Percentiles rank a stretch among this genome's conserved stretches.
Evolutionary conservation across 2,329 filamentous ascomycete genomes (phyloP).

Genomic region (Clarireedia monteithiana): DNA sequence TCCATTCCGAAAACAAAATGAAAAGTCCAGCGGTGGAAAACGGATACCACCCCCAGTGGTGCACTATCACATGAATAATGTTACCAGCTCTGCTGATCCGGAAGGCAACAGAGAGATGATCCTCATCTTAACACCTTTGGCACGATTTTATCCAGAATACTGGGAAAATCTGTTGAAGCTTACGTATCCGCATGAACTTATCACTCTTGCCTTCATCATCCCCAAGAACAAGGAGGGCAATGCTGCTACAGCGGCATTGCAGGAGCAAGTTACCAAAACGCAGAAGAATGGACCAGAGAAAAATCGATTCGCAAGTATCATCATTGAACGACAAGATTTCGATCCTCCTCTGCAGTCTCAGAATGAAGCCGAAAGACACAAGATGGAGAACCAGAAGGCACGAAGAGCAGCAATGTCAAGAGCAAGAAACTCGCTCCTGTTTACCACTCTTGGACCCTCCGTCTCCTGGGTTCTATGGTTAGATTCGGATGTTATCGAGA

Average conservation of each 20-base stretch:
- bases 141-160: conserved; percentile 87
- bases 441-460: conserved; percentile 83
- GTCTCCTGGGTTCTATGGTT: conserved; percentile 98
- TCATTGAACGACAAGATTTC: conserved; percentile 92
- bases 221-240: conserved; percentile 92
- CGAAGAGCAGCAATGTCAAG: conserved; percentile 86
- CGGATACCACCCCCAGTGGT: conserved; percentile 71
- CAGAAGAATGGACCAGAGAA: conserved; percentile 70
- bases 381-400: conserved; percentile 80
- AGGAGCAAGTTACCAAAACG: conserved; percentile 77
- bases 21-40: conserved; percentile 43
- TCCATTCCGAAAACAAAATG: conserved; percentile 59
- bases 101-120: conserved; percentile 75
- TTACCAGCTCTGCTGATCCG: conserved; percentile 73
- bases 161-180: conserved; percentile 88
- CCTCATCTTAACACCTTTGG: conserved; percentile 86
- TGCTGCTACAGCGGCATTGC: conserved; percentile 70
- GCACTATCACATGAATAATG: conserved; percentile 91
- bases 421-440: conserved; percentile 87
- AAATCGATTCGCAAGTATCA: conserved; percentile 83
- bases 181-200: conserved; percentile 85
- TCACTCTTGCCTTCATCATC: conserved; percentile 92
- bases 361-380: conserved; percentile 82
- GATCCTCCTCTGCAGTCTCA: conserved; percentile 75
- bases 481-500: conserved; percentile 86